A percentile compares a stretch with the other conserved stretches of the same genome.
phyloP scores from a whole-genome alignment of 2,329 filamentous ascomycete species.

The Thielaviopsis ethacetica region DNA sequence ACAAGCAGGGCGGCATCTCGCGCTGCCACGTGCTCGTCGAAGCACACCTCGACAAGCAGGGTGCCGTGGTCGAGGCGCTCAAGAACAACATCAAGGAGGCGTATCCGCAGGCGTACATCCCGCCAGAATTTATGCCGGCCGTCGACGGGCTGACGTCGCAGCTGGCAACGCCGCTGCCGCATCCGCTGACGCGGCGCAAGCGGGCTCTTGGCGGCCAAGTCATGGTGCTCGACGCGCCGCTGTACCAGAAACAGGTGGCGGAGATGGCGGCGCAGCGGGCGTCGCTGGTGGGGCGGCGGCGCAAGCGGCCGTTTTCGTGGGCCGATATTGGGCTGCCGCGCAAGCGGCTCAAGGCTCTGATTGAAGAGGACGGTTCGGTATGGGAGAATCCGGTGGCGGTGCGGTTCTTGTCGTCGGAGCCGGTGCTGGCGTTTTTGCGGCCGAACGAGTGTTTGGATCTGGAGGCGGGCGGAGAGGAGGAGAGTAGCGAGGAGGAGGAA shows the following conservation, averaged over 20 bases:
- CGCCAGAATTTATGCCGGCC: slow-evolving; percentile 9
- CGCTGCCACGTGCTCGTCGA: slow-evolving; percentile 29
- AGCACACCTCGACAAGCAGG: slow-evolving; percentile 26
- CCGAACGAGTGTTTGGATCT: slow-evolving; percentile 8
- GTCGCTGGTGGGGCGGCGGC: not conserved
- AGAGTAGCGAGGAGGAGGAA: not conserved
- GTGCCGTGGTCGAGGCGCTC: slow-evolving; percentile 24
- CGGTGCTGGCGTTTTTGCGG: slow-evolving; percentile 9
- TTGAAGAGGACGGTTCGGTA: slow-evolving; percentile 9
- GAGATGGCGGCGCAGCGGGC: slow-evolving; percentile 7
- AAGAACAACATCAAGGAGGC: slow-evolving; percentile 31
- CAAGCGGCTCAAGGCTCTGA: slow-evolving; percentile 6
- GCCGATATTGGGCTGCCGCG: slow-evolving; percentile 7
- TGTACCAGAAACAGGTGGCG: slow-evolving; percentile 26
- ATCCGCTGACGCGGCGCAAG: slow-evolving; percentile 6
- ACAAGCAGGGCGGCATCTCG: slow-evolving; percentile 24
- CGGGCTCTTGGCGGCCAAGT: slow-evolving; percentile 21
- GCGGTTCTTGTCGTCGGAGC: slow-evolving; percentile 3
- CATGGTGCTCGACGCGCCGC: slow-evolving; percentile 32
- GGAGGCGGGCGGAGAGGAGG: not conserved
- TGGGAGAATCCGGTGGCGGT: slow-evolving; percentile 11
- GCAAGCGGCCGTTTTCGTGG: slow-evolving; percentile 10
- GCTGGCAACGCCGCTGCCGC: not conserved
- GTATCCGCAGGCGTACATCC: slow-evolving; percentile 26
- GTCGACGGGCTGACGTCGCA: not conserved